phyloP scores from a whole-genome alignment of 306 rosid species.

The Pyrus bretschneideri region DNA sequence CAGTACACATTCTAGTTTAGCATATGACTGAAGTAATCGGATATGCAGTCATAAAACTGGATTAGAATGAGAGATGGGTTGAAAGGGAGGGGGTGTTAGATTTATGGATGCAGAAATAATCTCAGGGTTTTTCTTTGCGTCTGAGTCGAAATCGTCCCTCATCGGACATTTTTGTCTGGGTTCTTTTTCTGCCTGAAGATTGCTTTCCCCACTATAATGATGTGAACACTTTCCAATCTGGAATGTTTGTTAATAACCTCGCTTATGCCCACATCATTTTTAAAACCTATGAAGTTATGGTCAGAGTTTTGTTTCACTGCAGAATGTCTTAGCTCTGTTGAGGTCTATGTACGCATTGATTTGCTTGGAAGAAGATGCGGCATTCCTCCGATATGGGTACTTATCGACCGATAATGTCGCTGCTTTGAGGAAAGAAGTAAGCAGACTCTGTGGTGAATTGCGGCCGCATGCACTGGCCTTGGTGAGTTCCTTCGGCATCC shows the following conservation, averaged over 20 bases:
- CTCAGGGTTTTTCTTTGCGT: not conserved
- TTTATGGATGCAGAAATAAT: too few relatives aligned
- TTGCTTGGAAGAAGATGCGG: conserved; percentile 71
- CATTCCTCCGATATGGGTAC: conserved; percentile 78
- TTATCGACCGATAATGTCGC: conserved; percentile 51
- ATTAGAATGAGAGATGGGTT: not conserved
- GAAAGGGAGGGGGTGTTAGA: not conserved
- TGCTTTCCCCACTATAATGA: not conserved
- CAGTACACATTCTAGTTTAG: not conserved
- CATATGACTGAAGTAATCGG: not conserved
- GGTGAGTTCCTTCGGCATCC: conserved; percentile 89
- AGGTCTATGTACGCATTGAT: conserved; percentile 76
- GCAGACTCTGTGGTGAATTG: conserved; percentile 58
- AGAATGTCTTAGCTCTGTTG: conserved; percentile 55
- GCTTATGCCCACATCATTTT: not conserved
- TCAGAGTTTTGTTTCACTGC: conserved; percentile 6
- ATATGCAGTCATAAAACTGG: not conserved
- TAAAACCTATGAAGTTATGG: not conserved
- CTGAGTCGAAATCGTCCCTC: not conserved
- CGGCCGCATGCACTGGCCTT: conserved; percentile 80
- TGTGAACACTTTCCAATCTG: not conserved
- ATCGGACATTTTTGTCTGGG: not conserved
- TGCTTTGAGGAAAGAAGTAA: conserved; percentile 71
- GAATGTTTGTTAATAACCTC: not conserved
- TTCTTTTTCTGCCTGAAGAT: not conserved